These are phyloP conservation scores for Kingdonia uniflora DNA, from an alignment of 164 flowering plant species.

Conservation along the genomic window DNA sequence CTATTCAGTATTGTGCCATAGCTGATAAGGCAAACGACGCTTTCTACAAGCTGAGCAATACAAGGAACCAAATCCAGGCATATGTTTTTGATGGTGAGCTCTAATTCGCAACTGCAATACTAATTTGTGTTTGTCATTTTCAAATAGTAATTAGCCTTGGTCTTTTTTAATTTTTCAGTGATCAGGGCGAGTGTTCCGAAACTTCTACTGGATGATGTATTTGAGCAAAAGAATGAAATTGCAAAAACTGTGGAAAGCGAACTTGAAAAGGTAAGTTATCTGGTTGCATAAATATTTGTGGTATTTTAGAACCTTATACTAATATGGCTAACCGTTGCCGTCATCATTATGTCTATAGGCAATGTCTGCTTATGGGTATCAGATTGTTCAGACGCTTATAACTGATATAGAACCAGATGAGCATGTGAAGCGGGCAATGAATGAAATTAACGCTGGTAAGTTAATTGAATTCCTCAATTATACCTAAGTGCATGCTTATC, in stretches of 20 bases:
- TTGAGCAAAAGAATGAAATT: constrained; percentile 73
- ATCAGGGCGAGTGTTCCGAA: constrained; percentile 72
- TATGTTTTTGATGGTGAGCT: constrained; percentile 71
- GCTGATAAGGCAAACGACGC: constrained; percentile 63
- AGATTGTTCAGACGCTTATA: constrained; percentile 81
- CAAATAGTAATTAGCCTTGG: neutral
- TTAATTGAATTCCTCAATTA: neutral
- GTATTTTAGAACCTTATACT: neutral
- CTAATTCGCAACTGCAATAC: too few relatives aligned
- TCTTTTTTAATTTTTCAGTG: constrained; percentile 24
- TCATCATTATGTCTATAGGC: constrained; percentile 18
- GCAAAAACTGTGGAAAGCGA: constrained; percentile 72
- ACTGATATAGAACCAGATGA: constrained; percentile 82
- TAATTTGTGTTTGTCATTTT: too few relatives aligned
- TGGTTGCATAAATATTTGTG: neutral
- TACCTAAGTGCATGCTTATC: too few relatives aligned
- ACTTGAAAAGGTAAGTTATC: constrained; percentile 48
- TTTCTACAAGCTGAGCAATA: constrained; percentile 62
- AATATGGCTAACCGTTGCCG: neutral
- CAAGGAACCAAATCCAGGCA: constrained; percentile 59
- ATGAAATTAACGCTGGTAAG: constrained; percentile 85
- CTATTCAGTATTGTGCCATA: constrained; percentile 60
- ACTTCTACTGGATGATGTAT: constrained; percentile 51
- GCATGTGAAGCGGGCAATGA: constrained; percentile 86
- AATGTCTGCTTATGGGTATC: constrained; percentile 73